phyloP scores from a whole-genome alignment of 495 filamentous ascomycete species.

The Parathielavia hyrcaniae region DNA sequence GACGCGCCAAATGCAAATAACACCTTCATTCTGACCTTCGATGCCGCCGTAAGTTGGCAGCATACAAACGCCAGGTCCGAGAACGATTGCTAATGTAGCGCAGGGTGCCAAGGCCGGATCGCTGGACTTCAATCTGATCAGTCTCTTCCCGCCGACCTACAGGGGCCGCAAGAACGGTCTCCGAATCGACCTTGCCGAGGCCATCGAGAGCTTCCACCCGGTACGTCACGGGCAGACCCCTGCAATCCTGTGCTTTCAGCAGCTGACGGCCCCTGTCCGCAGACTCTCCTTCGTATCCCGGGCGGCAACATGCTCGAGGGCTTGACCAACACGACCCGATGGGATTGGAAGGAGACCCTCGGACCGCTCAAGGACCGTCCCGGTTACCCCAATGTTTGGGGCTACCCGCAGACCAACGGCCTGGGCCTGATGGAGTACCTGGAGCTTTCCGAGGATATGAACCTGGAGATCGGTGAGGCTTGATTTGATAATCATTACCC shows the following conservation, averaged over 20 bases:
- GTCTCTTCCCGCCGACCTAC: slow-evolving; percentile 62
- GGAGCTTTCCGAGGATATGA: slow-evolving; percentile 59
- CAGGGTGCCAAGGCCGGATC: too few species aligned
- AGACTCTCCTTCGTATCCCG: slow-evolving; percentile 54
- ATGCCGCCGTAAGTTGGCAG: slow-evolving; percentile 31
- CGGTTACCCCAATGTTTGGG: slow-evolving; percentile 57
- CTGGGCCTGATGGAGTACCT: slow-evolving; percentile 60
- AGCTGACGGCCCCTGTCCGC: too few species aligned
- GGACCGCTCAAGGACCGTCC: slow-evolving; percentile 57
- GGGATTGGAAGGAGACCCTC: slow-evolving; percentile 65
- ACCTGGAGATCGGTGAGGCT: too few species aligned
- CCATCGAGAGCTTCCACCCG: slow-evolving; percentile 50
- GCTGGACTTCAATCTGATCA: slow-evolving; percentile 44
- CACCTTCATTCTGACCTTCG: slow-evolving; percentile 56
- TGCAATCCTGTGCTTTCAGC: background rate
- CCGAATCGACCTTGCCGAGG: slow-evolving; percentile 52
- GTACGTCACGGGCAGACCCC: background rate
- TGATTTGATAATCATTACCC: too few species aligned
- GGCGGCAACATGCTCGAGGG: slow-evolving; percentile 65
- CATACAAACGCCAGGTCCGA: too few species aligned
- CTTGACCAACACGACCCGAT: slow-evolving; percentile 44
- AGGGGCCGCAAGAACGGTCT: slow-evolving; percentile 56
- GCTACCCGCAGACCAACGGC: slow-evolving; percentile 56
- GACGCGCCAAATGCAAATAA: slow-evolving; percentile 55
- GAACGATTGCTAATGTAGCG: background rate